phyloP scores from a whole-genome alignment of 306 rosid genomes.

The Neltuma alba region DNA sequence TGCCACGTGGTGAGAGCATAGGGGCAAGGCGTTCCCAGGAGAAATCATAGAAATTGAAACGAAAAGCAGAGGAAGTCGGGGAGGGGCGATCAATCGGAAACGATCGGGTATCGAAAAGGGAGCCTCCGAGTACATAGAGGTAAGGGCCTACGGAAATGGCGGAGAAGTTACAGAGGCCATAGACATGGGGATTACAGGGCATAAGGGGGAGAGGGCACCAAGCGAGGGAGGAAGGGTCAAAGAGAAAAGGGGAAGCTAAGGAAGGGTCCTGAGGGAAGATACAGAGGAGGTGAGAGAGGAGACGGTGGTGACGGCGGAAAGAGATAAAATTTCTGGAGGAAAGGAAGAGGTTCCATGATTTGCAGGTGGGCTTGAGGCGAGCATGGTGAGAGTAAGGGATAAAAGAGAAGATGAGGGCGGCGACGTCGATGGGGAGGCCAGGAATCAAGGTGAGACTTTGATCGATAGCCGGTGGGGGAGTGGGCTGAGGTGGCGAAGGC shows the following conservation, averaged over 20 bases:
- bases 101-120: slow-evolving; percentile 84
- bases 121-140: slow-evolving; percentile 76
- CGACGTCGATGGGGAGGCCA: slow-evolving; percentile 75
- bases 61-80: slow-evolving; percentile 52
- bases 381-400: slow-evolving; percentile 64
- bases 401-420: slow-evolving; percentile 53
- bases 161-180: slow-evolving; percentile 84
- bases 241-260: slow-evolving; percentile 62
- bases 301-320: slow-evolving; percentile 45
- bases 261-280: slow-evolving; percentile 81
- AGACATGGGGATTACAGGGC: slow-evolving; percentile 77
- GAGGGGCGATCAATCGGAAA: slow-evolving; percentile 85
- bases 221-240: slow-evolving; percentile 64
- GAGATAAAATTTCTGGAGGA: slow-evolving; percentile 56
- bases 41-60: slow-evolving; percentile 54
- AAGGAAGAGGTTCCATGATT: slow-evolving; percentile 65
- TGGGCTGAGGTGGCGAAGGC: background rate
- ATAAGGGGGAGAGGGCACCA: slow-evolving; percentile 80
- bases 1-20: slow-evolving; percentile 76
- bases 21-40: slow-evolving; percentile 63
- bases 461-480: background rate
- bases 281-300: slow-evolving; percentile 58
- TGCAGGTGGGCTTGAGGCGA: slow-evolving; percentile 69
- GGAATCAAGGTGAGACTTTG: slow-evolving; percentile 58
- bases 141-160: slow-evolving; percentile 58